Evolutionary conservation across 148 eudicot genomes (phyloP).

Genomic region (Polygonum maritimum): DNA sequence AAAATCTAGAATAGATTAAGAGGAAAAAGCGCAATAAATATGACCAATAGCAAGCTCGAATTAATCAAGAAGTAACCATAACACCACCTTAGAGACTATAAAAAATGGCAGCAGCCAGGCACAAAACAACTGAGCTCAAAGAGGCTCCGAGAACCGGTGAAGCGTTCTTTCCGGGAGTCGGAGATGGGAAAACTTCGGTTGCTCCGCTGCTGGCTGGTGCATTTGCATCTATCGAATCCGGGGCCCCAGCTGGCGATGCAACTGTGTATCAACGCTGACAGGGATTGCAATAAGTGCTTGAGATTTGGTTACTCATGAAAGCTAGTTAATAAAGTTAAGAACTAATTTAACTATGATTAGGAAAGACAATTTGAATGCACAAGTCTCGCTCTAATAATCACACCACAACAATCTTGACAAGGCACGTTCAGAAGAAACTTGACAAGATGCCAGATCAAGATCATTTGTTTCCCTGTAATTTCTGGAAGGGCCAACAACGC

Average conservation of each 20-base stretch:
- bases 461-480: neutral
- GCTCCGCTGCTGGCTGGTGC: neutral
- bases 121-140: neutral
- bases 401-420: neutral
- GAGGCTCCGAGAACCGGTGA: neutral
- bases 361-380: no score
- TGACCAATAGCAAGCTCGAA: neutral
- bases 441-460: neutral
- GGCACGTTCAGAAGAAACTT: no score
- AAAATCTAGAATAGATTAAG: neutral
- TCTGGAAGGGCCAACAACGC: no score
- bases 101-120: neutral
- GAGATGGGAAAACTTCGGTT: neutral
- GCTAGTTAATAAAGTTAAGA: no score
- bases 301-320: neutral
- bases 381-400: neutral
- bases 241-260: conserved; percentile 2
- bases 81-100: neutral
- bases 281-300: neutral
- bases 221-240: neutral
- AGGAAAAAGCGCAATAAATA: neutral
- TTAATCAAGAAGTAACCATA: neutral
- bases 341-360: no score
- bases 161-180: neutral
- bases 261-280: neutral